These are phyloP conservation scores for Colletotrichum somersetense DNA, from an alignment of 2,329 filamentous ascomycete species.

Conservation along the genomic window DNA sequence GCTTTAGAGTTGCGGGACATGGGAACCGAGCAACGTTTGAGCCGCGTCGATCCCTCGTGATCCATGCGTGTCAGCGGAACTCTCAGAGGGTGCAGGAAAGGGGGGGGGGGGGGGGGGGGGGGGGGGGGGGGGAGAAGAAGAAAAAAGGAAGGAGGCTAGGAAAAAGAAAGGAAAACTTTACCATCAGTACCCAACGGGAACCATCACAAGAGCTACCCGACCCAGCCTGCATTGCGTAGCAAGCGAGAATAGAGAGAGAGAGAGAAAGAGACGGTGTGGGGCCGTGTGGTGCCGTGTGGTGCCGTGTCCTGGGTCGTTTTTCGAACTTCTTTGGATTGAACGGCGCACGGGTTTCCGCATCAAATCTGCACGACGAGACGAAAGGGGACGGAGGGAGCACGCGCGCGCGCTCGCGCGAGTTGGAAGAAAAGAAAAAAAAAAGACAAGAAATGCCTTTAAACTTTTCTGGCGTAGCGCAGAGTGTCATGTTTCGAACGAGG, in stretches of 20 bases:
- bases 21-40: slow-evolving; percentile 26
- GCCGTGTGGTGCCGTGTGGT: slow-evolving; percentile 6
- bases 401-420: too few species aligned
- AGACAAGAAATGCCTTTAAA: background rate
- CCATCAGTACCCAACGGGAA: background rate
- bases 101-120: background rate
- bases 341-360: slow-evolving; percentile 7
- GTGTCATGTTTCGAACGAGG: slow-evolving; percentile 17
- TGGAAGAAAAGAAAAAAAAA: background rate
- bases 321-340: slow-evolving; percentile 5
- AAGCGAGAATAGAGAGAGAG: background rate
- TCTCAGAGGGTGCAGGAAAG: background rate
- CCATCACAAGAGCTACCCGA: background rate
- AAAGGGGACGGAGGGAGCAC: background rate
- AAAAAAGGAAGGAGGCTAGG: too few species aligned
- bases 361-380: slow-evolving; percentile 12
- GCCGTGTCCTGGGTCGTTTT: slow-evolving; percentile 7
- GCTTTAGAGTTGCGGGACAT: slow-evolving; percentile 40
- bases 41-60: slow-evolving; percentile 28
- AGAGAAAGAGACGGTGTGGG: background rate
- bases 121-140: too few species aligned
- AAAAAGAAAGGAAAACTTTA: background rate
- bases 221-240: background rate
- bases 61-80: slow-evolving; percentile 35
- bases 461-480: background rate